Base-by-base conservation (phyloP, 2,329 filamentous ascomycete genomes). In the Colletotrichum tabaci region DNA sequence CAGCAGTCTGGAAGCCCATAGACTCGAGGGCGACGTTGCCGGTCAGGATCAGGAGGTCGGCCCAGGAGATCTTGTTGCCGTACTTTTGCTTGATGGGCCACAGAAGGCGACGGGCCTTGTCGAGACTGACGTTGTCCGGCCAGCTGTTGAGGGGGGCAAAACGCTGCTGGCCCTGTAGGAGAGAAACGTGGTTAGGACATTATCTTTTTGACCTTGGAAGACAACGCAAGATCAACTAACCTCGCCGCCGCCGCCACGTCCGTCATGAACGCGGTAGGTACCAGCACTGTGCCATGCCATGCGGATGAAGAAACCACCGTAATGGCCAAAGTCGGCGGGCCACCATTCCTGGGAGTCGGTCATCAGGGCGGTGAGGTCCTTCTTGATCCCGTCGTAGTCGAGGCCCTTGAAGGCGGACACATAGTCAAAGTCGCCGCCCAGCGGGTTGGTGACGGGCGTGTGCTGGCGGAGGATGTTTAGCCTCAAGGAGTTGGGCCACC, bases 21-120 rank as follows among this genome's bases (percentile, higher is more conserved):
- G 88, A 90, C 83, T 95, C 93, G 73, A 95, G 87, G 53, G 92
- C 92, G 15, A 94, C 92, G 79, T 94, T 94, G 74, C 93, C 93
- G 38, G 91, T 88, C 65, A 94, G 87, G 63, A 94, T 86, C 62
- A 92, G 80, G 71, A 95, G 83, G 78, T 95, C 93, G 30, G 92
- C 91, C 93, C 93, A 95, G 0, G 93, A 94, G 81, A 95, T 92
- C 86, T 93, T 94, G 86, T 90, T 90, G 80, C 93, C 93, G 75
- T 95, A 95, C 87, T 95, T 95, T 77, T 94, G 92, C 88, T 95
- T 95, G 84, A 95, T 90, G 67, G 93, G 93, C 68, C 68, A 94
- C 52, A 95, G 85, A 66, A 95, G 88, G 74, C 93, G 92, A 68
- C 93, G 92, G 44, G 92, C 93, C 88, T 95, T 95, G 88, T 95